A percentile compares a stretch with the other conserved stretches of the same genome.
Evolutionary conservation across 2,329 filamentous ascomycete species (phyloP).

Genomic region (Aspergillus luchuensis): DNA sequence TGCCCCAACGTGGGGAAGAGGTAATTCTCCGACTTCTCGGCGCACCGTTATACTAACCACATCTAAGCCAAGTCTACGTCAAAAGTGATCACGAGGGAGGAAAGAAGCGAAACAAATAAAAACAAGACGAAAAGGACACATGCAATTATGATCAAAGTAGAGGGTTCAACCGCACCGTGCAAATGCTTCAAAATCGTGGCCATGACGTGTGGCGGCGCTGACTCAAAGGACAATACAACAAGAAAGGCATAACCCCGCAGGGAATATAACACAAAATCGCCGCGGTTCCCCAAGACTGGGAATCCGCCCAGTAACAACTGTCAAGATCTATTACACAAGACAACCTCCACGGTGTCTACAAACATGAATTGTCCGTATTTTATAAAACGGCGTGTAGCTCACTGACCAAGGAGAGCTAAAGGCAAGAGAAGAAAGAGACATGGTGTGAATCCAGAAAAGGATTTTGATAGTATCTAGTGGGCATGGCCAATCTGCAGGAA

Average conservation of each 20-base stretch:
- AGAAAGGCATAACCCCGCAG: not conserved
- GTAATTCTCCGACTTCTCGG: not conserved
- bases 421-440: not conserved
- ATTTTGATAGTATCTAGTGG: conserved; percentile 30
- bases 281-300: not conserved
- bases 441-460: not conserved
- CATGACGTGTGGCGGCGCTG: not conserved
- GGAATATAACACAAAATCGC: conserved; percentile 1
- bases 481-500: conserved; percentile 53
- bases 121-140: conserved; percentile 1
- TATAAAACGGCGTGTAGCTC: not conserved
- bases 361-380: not conserved
- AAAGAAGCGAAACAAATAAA: not conserved
- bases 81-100: conserved; percentile 28
- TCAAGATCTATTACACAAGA: conserved; percentile 6
- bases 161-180: not conserved
- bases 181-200: conserved; percentile 1
- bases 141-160: conserved; percentile 31
- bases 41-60: conserved; percentile 8
- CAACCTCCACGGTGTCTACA: not conserved
- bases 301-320: not conserved
- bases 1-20: not conserved
- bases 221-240: not conserved
- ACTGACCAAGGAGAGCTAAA: not conserved
- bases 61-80: conserved; percentile 25